Percentiles rank a stretch among this genome's conserved stretches.
Conservation (phyloP, 441 rosid species). For the Hypseocharis bilobata region DNA sequence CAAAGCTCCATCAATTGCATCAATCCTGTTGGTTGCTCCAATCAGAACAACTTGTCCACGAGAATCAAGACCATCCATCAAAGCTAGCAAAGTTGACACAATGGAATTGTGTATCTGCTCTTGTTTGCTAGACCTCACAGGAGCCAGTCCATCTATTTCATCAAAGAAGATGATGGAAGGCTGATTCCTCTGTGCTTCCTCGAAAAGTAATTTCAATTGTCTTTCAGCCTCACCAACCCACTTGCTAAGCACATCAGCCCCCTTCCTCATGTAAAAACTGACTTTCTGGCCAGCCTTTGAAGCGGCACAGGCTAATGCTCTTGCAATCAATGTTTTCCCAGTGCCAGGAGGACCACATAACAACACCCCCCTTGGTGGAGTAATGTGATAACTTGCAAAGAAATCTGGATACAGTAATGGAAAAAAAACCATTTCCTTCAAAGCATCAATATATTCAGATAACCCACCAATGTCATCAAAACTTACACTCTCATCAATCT, state of each 20-base stretch:
- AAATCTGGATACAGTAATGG: slow-evolving; percentile 95
- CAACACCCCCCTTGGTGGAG: slow-evolving; percentile 97
- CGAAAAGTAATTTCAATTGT: slow-evolving; percentile 87
- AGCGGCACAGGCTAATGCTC: slow-evolving; percentile 99
- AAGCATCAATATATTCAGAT: slow-evolving; percentile 78
- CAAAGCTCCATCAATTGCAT: slow-evolving; percentile 98
- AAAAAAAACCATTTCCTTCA: slow-evolving; percentile 99
- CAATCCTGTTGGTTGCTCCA: slow-evolving; percentile 99
- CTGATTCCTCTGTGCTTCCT: slow-evolving; percentile 96
- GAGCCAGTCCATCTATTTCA: slow-evolving; percentile 99
- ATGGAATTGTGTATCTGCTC: slow-evolving; percentile 99
- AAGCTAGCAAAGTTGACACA: slow-evolving; percentile 92
- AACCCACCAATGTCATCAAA: slow-evolving; percentile 97
- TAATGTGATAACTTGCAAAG: slow-evolving; percentile 86
- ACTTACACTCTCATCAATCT: slow-evolving; percentile 84
- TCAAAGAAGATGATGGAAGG: slow-evolving; percentile 98
- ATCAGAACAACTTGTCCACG: slow-evolving; percentile 99
- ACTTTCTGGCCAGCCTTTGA: slow-evolving; percentile 99
- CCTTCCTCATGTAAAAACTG: slow-evolving; percentile 98
- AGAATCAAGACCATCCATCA: slow-evolving; percentile 99
- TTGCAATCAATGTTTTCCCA: slow-evolving; percentile 93
- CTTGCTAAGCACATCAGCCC: slow-evolving; percentile 98
- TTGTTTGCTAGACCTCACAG: slow-evolving; percentile 97
- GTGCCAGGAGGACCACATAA: slow-evolving; percentile 99
- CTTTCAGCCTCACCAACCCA: slow-evolving; percentile 99